A percentile compares a stretch with the other conserved stretches of the same genome.
Conservation (phyloP, 2,329 filamentous ascomycete species). For the Aspergillus thermomutatus region DNA sequence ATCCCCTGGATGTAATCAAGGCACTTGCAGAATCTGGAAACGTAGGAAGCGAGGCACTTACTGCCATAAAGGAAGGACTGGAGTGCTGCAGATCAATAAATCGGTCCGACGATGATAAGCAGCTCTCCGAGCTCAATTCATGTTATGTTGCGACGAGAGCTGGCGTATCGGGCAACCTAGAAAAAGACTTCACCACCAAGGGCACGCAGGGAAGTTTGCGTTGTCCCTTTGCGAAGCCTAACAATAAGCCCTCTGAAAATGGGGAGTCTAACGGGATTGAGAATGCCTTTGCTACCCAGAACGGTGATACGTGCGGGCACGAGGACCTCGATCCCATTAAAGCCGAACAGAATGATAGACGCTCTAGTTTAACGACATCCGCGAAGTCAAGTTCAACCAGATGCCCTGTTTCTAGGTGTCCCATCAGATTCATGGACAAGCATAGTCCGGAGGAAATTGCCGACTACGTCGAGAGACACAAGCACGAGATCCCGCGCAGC, state of each 20-base stretch:
- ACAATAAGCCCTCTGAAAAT: slow-evolving; percentile 37
- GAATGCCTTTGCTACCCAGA: slow-evolving; percentile 38
- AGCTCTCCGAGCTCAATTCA: slow-evolving; percentile 32
- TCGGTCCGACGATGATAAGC: slow-evolving; percentile 26
- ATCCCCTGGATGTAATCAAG: slow-evolving; percentile 58
- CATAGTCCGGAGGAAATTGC: slow-evolving; percentile 92
- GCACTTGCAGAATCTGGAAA: slow-evolving; percentile 59
- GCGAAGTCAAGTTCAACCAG: slow-evolving; percentile 54
- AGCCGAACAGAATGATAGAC: slow-evolving; percentile 45
- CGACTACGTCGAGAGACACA: slow-evolving; percentile 89
- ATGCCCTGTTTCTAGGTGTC: slow-evolving; percentile 70
- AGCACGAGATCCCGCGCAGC: slow-evolving; percentile 89
- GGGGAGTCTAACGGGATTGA: slow-evolving; percentile 38
- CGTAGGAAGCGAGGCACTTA: slow-evolving; percentile 56
- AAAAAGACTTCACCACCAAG: slow-evolving; percentile 86
- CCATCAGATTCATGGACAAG: slow-evolving; percentile 87
- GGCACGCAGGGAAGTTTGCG: slow-evolving; percentile 75
- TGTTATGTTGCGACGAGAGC: slow-evolving; percentile 46
- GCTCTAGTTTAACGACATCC: slow-evolving; percentile 40
- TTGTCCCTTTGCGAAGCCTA: slow-evolving; percentile 70
- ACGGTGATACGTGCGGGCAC: slow-evolving; percentile 47
- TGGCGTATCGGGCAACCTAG: slow-evolving; percentile 64
- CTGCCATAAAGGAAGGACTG: slow-evolving; percentile 37
- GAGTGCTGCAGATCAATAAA: slow-evolving; percentile 40
- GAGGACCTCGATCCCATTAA: slow-evolving; percentile 58